These are phyloP conservation scores for Atkinsonella texensis DNA, from an alignment of 2,329 filamentous ascomycete genomes.

Conservation along the genomic window DNA sequence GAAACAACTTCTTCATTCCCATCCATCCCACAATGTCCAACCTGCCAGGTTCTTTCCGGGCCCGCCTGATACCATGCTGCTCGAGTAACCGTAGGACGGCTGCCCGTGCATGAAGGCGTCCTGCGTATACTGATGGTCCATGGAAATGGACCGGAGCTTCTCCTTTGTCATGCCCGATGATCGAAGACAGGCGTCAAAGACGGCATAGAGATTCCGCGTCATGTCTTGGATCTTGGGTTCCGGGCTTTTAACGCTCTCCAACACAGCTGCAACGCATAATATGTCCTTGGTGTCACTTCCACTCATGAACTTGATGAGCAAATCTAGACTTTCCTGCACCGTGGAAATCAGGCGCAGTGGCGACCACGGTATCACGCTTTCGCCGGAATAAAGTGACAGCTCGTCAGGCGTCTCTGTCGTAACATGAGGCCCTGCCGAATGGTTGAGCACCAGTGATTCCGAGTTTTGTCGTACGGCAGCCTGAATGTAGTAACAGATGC, in stretches of 20 bases:
- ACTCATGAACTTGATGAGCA: constrained; percentile 32
- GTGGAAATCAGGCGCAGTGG: constrained; percentile 27
- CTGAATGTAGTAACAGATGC: constrained; percentile 42
- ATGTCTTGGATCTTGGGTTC: constrained; percentile 32
- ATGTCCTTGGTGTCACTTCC: constrained; percentile 40
- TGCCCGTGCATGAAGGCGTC: constrained; percentile 11
- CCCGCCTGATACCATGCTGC: constrained; percentile 14
- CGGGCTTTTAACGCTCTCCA: constrained; percentile 30
- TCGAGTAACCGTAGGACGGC: constrained; percentile 19
- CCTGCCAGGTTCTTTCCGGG: constrained; percentile 19
- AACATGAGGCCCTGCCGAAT: constrained; percentile 19
- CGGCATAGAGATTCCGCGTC: constrained; percentile 25
- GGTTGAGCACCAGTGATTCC: constrained; percentile 17
- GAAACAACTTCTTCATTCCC: constrained; percentile 16
- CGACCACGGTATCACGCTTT: constrained; percentile 30
- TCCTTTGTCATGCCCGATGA: constrained; percentile 32
- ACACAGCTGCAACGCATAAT: constrained; percentile 33
- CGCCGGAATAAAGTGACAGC: constrained; percentile 19
- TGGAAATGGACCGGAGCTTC: constrained; percentile 5
- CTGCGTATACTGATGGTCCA: constrained; percentile 2
- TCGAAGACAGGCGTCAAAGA: constrained; percentile 33
- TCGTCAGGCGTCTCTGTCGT: constrained; percentile 8
- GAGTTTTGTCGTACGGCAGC: constrained; percentile 17
- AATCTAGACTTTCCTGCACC: constrained; percentile 35
- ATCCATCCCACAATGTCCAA: constrained; percentile 29